Base-by-base conservation (phyloP, 768 basidiomycete genomes). In the Agrocybe praecox region DNA sequence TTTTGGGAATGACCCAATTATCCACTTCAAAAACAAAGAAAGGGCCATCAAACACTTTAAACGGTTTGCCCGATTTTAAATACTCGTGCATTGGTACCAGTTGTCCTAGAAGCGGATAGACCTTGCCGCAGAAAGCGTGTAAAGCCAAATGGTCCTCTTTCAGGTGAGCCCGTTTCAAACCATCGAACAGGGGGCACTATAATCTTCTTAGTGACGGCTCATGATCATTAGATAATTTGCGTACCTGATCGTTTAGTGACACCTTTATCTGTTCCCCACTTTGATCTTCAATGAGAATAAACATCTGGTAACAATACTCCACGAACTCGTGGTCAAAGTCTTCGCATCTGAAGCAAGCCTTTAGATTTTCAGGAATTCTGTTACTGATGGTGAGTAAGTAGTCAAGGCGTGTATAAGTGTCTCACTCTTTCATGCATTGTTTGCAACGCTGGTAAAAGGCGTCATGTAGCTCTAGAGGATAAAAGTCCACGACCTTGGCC, bases 401-500 rank as follows among this genome's bases (percentile, higher is more conserved):
- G 23, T 18, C 44, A 18, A 22, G 14, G 52, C 34, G 19, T 51
- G 15, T 2, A 26, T 9, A 49, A 24, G 40, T 19, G 14, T 66
- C 78, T 62, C 58, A 88, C 89, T 75, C 69, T 50, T 71, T 63
- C 8, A 78, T 63, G 68, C 89, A 90, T 3, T 75, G 76, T 7
- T 71, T 74, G 67, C 88, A 91, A 36, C 71, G 71, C 33, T 80
- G 69, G 22, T 74, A 70, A 33, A 80, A 76, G 15, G 77, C 82
- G 15, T 86, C 76, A 23, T 69, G 60, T 24, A 88, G 62, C 24
- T 75, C 63, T 29, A 76, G 71, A 0, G 89, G 89, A 61, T 76
- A 79, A 63, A 82, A 88, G 62, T 86, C 84, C 9, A 82, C 63
- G 2, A 80, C 76, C 18, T 80, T 80, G 6, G 81, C 87, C 10